phyloP scores from a whole-genome alignment of 2,329 filamentous ascomycete species.

The Fusarium sp. region DNA sequence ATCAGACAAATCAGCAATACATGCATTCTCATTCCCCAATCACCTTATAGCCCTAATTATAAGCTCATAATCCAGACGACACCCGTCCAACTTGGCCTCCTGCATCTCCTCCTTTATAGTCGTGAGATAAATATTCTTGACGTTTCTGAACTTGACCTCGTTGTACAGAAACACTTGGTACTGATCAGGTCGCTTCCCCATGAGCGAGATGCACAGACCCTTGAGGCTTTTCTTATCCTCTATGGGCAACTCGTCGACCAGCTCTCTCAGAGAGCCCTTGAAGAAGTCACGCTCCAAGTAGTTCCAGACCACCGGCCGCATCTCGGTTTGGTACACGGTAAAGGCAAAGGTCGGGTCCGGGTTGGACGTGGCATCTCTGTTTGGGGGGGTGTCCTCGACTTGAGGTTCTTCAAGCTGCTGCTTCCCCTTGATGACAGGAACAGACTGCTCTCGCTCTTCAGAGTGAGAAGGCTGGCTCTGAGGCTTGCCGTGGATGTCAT shows the following conservation, averaged over 20 bases:
- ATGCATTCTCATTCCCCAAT: not conserved
- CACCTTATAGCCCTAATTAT: conserved; percentile 15
- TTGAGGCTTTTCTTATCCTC: conserved; percentile 14
- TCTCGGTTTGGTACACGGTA: not conserved
- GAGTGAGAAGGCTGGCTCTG: not conserved
- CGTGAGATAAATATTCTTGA: conserved; percentile 7
- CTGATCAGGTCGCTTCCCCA: not conserved
- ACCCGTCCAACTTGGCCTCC: not conserved
- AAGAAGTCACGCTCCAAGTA: conserved; percentile 4
- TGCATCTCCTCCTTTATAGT: conserved; percentile 12
- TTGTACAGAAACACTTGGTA: conserved; percentile 27
- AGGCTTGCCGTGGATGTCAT: not conserved
- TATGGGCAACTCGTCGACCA: conserved; percentile 15
- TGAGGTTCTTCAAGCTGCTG: not conserved
- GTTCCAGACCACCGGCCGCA: not conserved
- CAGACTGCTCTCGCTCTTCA: not conserved
- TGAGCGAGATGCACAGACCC: conserved; percentile 5
- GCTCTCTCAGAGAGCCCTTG: conserved; percentile 5
- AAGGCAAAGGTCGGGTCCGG: conserved; percentile 5
- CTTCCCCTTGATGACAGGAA: not conserved
- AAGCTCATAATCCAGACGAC: conserved; percentile 22
- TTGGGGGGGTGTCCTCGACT: not conserved
- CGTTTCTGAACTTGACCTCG: conserved; percentile 11
- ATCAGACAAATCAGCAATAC: too few relatives aligned
- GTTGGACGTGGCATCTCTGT: not conserved